A percentile compares a stretch with the other conserved stretches of the same genome.
phyloP scores from a whole-genome alignment of 192 early-diverging fungal genomes.

The Obelidium mucronatum region DNA sequence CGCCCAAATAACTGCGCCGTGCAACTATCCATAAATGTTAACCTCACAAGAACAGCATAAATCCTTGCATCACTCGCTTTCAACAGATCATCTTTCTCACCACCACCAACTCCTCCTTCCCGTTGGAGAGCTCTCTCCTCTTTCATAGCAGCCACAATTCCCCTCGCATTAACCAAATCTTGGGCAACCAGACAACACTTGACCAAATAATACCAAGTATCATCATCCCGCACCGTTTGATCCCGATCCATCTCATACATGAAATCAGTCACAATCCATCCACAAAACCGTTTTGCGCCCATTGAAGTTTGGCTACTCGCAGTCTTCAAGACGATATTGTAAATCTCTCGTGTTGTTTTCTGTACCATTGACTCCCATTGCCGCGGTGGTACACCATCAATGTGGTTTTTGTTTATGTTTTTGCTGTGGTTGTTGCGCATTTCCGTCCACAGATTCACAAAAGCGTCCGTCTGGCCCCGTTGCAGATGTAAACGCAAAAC shows the following conservation, averaged over 20 bases:
- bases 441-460: background rate
- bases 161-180: background rate
- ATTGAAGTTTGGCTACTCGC: background rate
- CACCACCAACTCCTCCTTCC: background rate
- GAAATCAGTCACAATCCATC: background rate
- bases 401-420: too few relatives aligned
- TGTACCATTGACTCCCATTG: too few relatives aligned
- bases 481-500: background rate
- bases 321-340: background rate
- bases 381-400: too few relatives aligned
- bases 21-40: background rate
- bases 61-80: background rate
- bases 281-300: background rate
- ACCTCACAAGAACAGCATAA: conserved; percentile 9
- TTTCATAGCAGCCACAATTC: conserved; percentile 2
- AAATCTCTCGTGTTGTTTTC: background rate
- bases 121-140: background rate
- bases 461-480: background rate
- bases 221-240: background rate
- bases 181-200: conserved; percentile 1
- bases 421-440: background rate
- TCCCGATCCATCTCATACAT: conserved; percentile 23
- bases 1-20: conserved; percentile 9
- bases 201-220: background rate
- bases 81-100: background rate